phyloP scores from a whole-genome alignment of 768 basidiomycete species.

The Xerocomus spinulosus region DNA sequence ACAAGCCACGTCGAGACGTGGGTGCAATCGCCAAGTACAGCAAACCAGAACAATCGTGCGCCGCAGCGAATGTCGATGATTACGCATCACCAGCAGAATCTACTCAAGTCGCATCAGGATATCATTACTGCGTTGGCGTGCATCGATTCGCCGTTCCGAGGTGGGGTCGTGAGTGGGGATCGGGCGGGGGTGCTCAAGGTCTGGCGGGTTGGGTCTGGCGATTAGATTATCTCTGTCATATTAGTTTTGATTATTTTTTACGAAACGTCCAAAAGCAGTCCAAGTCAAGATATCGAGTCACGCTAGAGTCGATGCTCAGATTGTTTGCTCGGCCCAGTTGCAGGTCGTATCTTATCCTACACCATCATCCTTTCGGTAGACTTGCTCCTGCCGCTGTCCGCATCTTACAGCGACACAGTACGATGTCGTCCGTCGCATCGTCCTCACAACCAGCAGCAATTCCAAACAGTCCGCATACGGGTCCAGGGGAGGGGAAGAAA shows the following conservation, averaged over 20 bases:
- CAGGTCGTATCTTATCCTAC: constrained; percentile 23
- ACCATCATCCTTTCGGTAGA: constrained; percentile 12
- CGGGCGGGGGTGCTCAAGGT: constrained; percentile 87
- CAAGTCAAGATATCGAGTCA: constrained; percentile 15
- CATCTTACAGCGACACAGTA: constrained; percentile 9
- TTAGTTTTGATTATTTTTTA: constrained; percentile 5
- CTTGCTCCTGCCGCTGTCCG: constrained; percentile 2
- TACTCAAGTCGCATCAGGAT: constrained; percentile 87
- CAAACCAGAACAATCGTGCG: constrained; percentile 58
- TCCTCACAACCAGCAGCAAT: constrained; percentile 51
- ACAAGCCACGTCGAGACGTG: constrained; percentile 64
- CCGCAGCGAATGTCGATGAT: constrained; percentile 74
- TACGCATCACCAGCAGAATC: constrained; percentile 75
- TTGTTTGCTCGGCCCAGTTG: constrained; percentile 29
- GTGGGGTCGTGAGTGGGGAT: constrained; percentile 90
- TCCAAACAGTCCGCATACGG: constrained; percentile 38
- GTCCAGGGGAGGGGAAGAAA: constrained; percentile 34
- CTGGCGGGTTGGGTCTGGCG: constrained; percentile 66
- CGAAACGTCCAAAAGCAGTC: constrained; percentile 23
- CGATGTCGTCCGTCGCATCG: constrained; percentile 55
- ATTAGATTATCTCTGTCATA: constrained; percentile 19
- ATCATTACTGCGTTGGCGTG: constrained; percentile 80
- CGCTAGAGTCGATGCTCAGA: constrained; percentile 31
- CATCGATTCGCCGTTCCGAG: constrained; percentile 90
- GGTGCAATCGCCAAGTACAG: constrained; percentile 38